Evolutionary conservation across 129 eudicot genomes (phyloP).

Genomic region (Gnaphalium uliginosum): DNA sequence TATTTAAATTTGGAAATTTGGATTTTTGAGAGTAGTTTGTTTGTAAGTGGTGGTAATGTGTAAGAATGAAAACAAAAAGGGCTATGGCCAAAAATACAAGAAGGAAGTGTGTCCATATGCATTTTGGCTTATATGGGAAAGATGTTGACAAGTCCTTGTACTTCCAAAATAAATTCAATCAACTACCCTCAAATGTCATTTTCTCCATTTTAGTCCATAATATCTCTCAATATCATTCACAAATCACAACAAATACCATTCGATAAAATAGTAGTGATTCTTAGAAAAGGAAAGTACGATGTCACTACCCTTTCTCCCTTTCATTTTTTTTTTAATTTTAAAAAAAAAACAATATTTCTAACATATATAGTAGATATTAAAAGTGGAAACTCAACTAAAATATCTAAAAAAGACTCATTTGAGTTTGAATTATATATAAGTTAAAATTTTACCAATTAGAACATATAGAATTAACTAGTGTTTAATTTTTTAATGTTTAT

Average conservation of each 20-base stretch:
- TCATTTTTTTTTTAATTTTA: not conserved
- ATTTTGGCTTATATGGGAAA: conserved; percentile 27
- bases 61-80: conserved; percentile 36
- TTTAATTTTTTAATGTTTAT: too few species aligned
- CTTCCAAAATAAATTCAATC: conserved; percentile 23
- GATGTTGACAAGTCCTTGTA: conserved; percentile 45
- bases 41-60: conserved; percentile 26
- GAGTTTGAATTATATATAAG: too few species aligned
- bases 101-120: conserved; percentile 28
- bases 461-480: too few species aligned
- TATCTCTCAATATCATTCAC: conserved; percentile 9
- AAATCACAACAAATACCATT: not conserved
- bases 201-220: conserved; percentile 32
- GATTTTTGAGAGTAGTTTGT: conserved; percentile 19
- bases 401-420: too few species aligned
- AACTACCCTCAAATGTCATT: conserved; percentile 37
- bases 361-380: too few species aligned
- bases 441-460: too few species aligned
- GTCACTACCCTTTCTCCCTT: conserved; percentile 20
- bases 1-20: conserved; percentile 1
- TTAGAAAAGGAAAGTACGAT: not conserved
- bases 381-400: too few species aligned
- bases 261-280: too few species aligned
- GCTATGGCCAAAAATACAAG: conserved; percentile 19
- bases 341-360: too few species aligned